Percentiles rank a stretch among this genome's conserved stretches.
These are phyloP conservation scores for Oryza glaberrima DNA, from an alignment of 176 grass and related monocot species.

Conservation along the genomic window DNA sequence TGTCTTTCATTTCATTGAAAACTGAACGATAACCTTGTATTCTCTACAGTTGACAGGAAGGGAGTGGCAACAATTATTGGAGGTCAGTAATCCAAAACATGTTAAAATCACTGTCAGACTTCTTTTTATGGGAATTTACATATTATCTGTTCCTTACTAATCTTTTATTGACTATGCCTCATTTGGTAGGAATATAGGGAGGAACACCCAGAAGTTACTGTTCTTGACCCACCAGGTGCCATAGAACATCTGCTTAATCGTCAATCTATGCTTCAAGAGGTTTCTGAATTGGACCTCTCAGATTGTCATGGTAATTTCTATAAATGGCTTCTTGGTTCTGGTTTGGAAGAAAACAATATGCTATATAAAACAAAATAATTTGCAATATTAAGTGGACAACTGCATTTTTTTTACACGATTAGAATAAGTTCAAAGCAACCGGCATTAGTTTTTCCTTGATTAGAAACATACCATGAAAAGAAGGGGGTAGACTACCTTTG, in stretches of 20 bases:
- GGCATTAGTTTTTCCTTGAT: background rate
- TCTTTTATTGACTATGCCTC: conserved; percentile 1
- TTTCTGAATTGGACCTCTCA: conserved; percentile 78
- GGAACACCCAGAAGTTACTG: conserved; percentile 91
- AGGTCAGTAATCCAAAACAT: conserved; percentile 61
- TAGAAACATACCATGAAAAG: background rate
- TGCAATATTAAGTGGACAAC: background rate
- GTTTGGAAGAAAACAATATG: conserved; percentile 12
- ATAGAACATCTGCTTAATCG: conserved; percentile 89
- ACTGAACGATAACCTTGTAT: conserved; percentile 7
- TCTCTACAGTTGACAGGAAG: conserved; percentile 72
- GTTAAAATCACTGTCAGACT: conserved; percentile 41
- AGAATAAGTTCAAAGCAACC: background rate
- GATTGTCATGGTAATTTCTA: conserved; percentile 84
- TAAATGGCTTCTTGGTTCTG: conserved; percentile 8
- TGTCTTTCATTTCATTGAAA: conserved; percentile 25
- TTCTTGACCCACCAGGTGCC: conserved; percentile 91
- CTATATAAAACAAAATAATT: background rate
- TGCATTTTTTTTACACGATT: background rate
- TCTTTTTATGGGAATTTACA: conserved; percentile 21
- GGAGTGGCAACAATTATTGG: conserved; percentile 84
- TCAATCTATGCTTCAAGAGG: conserved; percentile 96
- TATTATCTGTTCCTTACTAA: conserved; percentile 18
- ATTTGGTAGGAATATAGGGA: conserved; percentile 70
- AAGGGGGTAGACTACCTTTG: background rate